phyloP scores from a whole-genome alignment of 176 grass and related monocot genomes.

The Triticum dicoccoides region DNA sequence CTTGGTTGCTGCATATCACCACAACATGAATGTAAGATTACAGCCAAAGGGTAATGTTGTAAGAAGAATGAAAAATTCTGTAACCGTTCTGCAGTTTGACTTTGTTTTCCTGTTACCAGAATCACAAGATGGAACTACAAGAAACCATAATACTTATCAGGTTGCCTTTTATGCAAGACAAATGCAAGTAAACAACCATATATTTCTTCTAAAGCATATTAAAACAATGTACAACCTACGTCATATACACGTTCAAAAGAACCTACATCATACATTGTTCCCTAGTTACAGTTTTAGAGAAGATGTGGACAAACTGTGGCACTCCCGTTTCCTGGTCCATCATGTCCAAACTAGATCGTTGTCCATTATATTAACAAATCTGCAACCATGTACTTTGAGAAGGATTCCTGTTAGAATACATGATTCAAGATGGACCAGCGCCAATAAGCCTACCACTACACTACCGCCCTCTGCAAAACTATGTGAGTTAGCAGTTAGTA shows the following conservation, averaged over 20 bases:
- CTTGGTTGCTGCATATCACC: slow-evolving; percentile 80
- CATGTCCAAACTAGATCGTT: slow-evolving; percentile 8
- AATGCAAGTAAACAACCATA: background rate
- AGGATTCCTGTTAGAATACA: slow-evolving; percentile 6
- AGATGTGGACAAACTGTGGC: background rate
- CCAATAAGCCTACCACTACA: background rate
- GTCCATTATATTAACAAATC: background rate
- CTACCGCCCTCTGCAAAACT: background rate
- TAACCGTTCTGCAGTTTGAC: background rate
- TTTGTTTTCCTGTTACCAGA: background rate
- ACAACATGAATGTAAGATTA: slow-evolving; percentile 24
- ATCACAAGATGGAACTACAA: slow-evolving; percentile 9
- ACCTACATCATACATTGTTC: background rate
- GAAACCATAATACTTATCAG: slow-evolving; percentile 15
- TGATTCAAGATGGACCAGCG: background rate
- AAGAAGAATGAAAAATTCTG: background rate
- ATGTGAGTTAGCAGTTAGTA: background rate
- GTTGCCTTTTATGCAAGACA: background rate
- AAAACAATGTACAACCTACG: background rate
- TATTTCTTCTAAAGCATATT: background rate
- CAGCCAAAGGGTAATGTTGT: background rate
- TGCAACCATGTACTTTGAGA: background rate
- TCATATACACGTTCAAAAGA: background rate
- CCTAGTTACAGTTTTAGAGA: slow-evolving; percentile 7
- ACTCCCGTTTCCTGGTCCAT: background rate